Conservation (phyloP, 1,284 basidiomycete genomes). For the Pyrrhoderma lamaoense region DNA sequence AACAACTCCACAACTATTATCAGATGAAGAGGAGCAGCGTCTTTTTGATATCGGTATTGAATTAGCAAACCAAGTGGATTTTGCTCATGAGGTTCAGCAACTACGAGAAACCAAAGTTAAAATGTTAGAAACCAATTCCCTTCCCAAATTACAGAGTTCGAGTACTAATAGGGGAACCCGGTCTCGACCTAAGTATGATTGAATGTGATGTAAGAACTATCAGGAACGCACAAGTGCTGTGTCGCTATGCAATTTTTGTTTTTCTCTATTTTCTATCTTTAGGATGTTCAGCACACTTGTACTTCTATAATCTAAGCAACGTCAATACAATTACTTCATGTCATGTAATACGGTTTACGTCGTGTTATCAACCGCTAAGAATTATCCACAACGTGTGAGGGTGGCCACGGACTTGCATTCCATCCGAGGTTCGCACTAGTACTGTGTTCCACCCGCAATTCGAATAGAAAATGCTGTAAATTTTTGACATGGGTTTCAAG, state of each 20-base stretch:
- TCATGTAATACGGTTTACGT: too few relatives aligned
- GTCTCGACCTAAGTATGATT: slow-evolving; percentile 9
- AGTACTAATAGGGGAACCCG: slow-evolving; percentile 7
- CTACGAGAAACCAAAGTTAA: slow-evolving; percentile 34
- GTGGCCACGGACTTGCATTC: too few relatives aligned
- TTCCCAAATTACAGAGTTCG: neutral
- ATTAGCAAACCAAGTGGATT: slow-evolving; percentile 48
- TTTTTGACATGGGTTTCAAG: too few relatives aligned
- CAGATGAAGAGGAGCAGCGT: slow-evolving; percentile 44
- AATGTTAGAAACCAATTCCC: neutral
- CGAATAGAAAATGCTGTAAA: too few relatives aligned
- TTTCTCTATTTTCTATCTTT: too few relatives aligned
- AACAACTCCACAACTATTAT: slow-evolving; percentile 37
- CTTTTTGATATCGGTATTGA: slow-evolving; percentile 43
- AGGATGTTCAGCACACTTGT: neutral
- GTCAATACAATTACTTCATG: neutral
- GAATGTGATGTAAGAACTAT: too few relatives aligned
- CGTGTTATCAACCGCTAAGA: too few relatives aligned
- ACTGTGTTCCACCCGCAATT: too few relatives aligned
- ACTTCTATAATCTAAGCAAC: neutral
- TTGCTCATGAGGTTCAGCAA: slow-evolving; percentile 56
- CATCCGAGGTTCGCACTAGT: too few relatives aligned
- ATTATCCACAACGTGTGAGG: too few relatives aligned
- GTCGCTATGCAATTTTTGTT: too few relatives aligned
- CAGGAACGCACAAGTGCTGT: too few relatives aligned